Conservation (phyloP, 192 early-diverging fungal genomes). For the Phycomyces nitens region DNA sequence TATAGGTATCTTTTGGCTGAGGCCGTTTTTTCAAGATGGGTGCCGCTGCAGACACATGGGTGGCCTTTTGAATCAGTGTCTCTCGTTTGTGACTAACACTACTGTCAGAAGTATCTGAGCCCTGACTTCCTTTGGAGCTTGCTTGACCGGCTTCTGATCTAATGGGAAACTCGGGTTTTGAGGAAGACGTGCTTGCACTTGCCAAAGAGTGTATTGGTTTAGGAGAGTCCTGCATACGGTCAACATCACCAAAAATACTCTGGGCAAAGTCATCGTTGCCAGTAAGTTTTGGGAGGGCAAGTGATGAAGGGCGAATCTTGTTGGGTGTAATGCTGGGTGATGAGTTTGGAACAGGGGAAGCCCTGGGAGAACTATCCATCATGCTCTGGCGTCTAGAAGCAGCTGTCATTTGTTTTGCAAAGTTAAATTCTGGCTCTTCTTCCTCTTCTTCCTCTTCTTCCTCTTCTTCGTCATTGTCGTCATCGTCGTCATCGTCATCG, state of each 20-base stretch:
- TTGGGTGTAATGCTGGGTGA: not conserved
- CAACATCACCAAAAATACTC: not conserved
- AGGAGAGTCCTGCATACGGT: not conserved
- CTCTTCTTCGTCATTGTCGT: conserved; percentile 3
- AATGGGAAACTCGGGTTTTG: not conserved
- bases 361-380: not conserved
- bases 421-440: too few species aligned
- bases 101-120: not conserved
- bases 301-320: not conserved
- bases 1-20: not conserved
- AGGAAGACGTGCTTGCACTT: not conserved
- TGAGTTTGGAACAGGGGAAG: not conserved
- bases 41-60: too few species aligned
- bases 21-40: too few species aligned
- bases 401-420: too few species aligned
- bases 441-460: conserved; percentile 5
- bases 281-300: not conserved
- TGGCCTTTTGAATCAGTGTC: not conserved
- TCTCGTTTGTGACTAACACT: not conserved
- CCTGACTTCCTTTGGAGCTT: not conserved
- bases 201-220: not conserved
- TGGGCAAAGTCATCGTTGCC: not conserved
- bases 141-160: not conserved
- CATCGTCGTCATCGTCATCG: conserved; percentile 3
- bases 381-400: too few species aligned